Base-by-base conservation (phyloP, 129 eudicot genomes). In the Ambrosia trifida region DNA sequence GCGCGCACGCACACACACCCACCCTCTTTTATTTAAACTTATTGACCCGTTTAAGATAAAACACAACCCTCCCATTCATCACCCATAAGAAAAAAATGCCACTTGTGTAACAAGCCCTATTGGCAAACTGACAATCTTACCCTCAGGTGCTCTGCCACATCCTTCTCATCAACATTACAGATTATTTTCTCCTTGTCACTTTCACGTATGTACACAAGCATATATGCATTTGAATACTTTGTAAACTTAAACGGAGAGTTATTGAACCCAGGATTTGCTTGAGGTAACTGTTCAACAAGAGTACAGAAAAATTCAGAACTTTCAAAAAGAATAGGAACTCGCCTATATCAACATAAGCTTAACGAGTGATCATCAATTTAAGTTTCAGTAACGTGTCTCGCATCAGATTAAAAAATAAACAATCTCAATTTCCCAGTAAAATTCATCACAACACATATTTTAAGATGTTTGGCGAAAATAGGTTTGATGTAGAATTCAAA, bases 141-240 rank as follows among this genome's bases (percentile, higher is more conserved):
- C 80, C 91, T 71, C 36, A 90, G 80, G 70, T 90, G 97, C 73
- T 90, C 97, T 7, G 97, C 97, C 41, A 88, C 85, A 77, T 91
- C 97, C 79, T 91, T 91, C 72, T 88, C 97, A 68, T 88, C 97
- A 68, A 87, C 95, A 77, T 90, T 76, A 66, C 97, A 90, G 36
- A 90, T 79, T 49, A 90, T 83, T 69, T 87, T 90, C 38, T 90
- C 95, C 83, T 85, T 87, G 83, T 87, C 97, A 72, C 84, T 85
- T 75, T 81, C 97, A 38, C 95, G 91, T 79, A 90, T 87, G 76
- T 90, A 90, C 49, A 90, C 97, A 72, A 90, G 89, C 97, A 90
- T 90, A 59, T 90, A 90, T 36, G 97, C 97, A 77, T 90, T 90
- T 60, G 97, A 90, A 67, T 87, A 90, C 75, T 86, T 91, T 1